Conservation (phyloP, 306 rosid species). For the Ammopiptanthus mongolicus region DNA sequence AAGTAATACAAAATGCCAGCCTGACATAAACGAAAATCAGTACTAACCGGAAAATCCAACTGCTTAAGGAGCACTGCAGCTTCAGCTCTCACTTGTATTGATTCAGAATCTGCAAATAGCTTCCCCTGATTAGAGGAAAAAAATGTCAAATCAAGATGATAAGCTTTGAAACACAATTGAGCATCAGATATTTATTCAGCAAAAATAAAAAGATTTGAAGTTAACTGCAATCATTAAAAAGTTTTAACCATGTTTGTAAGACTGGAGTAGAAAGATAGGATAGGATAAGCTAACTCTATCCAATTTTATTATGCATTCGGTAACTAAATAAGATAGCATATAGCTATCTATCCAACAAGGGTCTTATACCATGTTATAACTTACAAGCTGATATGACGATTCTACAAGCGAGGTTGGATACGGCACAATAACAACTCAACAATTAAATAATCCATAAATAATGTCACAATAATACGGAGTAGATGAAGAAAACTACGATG, state of each 20-base stretch:
- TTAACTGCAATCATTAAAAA: neutral
- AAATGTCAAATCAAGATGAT: slow-evolving; percentile 25
- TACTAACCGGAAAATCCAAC: slow-evolving; percentile 79
- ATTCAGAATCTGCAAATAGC: slow-evolving; percentile 89
- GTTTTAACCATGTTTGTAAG: neutral
- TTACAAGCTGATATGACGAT: neutral
- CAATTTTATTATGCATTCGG: neutral
- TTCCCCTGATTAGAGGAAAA: slow-evolving; percentile 56
- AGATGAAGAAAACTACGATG: neutral
- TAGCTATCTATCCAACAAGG: neutral
- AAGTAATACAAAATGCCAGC: neutral
- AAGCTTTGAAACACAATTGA: neutral
- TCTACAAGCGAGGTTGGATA: neutral
- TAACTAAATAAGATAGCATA: slow-evolving; percentile 2
- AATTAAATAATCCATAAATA: neutral
- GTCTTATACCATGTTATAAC: slow-evolving; percentile 2
- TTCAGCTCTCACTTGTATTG: slow-evolving; percentile 90
- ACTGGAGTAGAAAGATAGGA: neutral
- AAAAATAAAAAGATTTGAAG: slow-evolving; percentile 8
- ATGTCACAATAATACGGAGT: neutral
- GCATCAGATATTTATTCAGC: neutral
- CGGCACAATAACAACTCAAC: slow-evolving; percentile 8
- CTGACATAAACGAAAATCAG: neutral
- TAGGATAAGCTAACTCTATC: neutral
- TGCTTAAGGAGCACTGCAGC: slow-evolving; percentile 95